Evolutionary conservation across 345 rosid species (phyloP).

Genomic region (Aethionema arabicum): DNA sequence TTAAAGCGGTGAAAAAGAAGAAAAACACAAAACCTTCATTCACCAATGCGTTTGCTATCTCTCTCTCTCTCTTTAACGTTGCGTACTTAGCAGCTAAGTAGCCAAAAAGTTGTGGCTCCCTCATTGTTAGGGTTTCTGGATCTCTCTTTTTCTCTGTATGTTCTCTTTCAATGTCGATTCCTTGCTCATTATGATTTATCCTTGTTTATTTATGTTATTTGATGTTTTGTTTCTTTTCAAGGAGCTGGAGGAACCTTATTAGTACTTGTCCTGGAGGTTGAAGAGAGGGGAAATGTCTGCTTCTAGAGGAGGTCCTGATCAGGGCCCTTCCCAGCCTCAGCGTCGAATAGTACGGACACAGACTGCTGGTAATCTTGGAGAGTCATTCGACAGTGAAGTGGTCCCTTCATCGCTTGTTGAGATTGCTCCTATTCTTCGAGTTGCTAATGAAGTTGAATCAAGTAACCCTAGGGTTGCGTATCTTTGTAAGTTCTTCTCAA

Average conservation of each 20-base stretch:
- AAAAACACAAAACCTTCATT: slow-evolving; percentile 23
- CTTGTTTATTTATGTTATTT: slow-evolving; percentile 1
- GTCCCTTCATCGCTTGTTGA: slow-evolving; percentile 94
- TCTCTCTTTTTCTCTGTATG: slow-evolving; percentile 25
- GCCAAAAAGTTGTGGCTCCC: slow-evolving; percentile 41
- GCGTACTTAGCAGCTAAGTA: slow-evolving; percentile 48
- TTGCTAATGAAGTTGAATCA: slow-evolving; percentile 96
- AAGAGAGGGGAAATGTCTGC: slow-evolving; percentile 46
- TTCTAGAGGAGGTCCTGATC: slow-evolving; percentile 53
- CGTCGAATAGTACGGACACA: slow-evolving; percentile 80
- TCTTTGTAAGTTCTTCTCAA: slow-evolving; percentile 62
- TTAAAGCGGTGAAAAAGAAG: slow-evolving; percentile 18
- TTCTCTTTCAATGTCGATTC: slow-evolving; percentile 21
- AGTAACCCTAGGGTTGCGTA: slow-evolving; percentile 94
- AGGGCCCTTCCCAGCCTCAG: slow-evolving; percentile 43
- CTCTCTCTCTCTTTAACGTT: slow-evolving; percentile 25
- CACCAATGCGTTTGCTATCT: neutral
- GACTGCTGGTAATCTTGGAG: slow-evolving; percentile 92
- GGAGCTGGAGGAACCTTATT: neutral
- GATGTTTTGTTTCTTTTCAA: slow-evolving; percentile 5
- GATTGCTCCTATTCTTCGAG: slow-evolving; percentile 99
- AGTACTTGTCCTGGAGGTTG: slow-evolving; percentile 28
- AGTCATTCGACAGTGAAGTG: slow-evolving; percentile 92
- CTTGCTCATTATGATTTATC: neutral
- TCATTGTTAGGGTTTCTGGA: slow-evolving; percentile 37